Percentiles rank a stretch among this genome's conserved stretches.
These are phyloP conservation scores for Kodamaea sp. DNA, from an alignment of 1,139 yeast genomes.

Conservation along the genomic window DNA sequence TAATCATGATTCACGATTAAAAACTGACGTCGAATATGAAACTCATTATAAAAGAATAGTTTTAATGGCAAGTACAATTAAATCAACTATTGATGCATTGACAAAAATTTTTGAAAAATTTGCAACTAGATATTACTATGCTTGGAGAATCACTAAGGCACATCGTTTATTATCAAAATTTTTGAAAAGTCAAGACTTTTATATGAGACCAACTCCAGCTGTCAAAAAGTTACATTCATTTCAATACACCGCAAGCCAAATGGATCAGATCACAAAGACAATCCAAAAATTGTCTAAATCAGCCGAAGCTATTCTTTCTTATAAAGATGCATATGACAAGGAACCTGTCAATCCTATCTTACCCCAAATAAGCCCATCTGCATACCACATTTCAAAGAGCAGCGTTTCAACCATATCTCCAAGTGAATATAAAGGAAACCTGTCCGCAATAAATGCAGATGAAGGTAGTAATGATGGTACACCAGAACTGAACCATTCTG, in stretches of 20 bases:
- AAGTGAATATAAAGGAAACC: no score
- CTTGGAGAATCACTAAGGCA: slow-evolving; percentile 52
- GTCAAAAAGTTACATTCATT: slow-evolving; percentile 13
- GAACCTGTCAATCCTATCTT: slow-evolving; percentile 6
- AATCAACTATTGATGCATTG: slow-evolving; percentile 7
- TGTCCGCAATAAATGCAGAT: no score
- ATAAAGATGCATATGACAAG: slow-evolving; percentile 8
- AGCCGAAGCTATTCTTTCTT: slow-evolving; percentile 9
- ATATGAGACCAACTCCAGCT: slow-evolving; percentile 9
- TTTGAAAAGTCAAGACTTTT: slow-evolving; percentile 10
- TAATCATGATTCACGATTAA: slow-evolving; percentile 13
- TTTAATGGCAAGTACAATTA: slow-evolving; percentile 4
- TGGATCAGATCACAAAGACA: slow-evolving; percentile 12
- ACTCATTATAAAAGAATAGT: slow-evolving; percentile 10
- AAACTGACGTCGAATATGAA: slow-evolving; percentile 12
- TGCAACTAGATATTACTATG: slow-evolving; percentile 45
- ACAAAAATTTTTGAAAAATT: slow-evolving; percentile 16
- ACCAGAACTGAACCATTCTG: slow-evolving; percentile 8
- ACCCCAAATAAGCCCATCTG: background rate
- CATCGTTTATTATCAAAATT: slow-evolving; percentile 13
- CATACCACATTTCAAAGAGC: background rate
- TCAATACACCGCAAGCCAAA: slow-evolving; percentile 14
- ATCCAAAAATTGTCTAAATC: slow-evolving; percentile 9
- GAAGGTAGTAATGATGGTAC: slow-evolving; percentile 3
- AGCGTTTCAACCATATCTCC: no score